phyloP scores from a whole-genome alignment of 2,329 filamentous ascomycete genomes.

The Fusarium nematophilum region DNA sequence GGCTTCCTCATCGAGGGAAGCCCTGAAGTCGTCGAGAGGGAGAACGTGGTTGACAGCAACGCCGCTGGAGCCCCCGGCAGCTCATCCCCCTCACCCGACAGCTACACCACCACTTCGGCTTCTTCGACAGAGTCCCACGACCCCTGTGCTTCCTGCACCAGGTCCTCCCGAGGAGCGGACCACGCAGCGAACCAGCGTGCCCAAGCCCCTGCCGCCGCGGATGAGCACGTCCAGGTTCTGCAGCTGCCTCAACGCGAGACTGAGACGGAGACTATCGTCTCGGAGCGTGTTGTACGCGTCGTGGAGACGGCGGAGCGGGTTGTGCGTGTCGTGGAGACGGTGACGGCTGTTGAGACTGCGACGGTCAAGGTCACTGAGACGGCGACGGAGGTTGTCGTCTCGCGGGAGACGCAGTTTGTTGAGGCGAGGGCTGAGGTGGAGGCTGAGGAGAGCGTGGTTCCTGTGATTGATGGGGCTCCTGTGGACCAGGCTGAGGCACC shows the following conservation, averaged over 20 bases:
- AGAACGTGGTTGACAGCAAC: not conserved
- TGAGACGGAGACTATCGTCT: constrained; percentile 31
- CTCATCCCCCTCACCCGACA: not conserved
- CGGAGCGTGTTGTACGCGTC: constrained; percentile 45
- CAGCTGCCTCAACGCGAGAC: constrained; percentile 34
- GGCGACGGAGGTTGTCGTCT: constrained; percentile 43
- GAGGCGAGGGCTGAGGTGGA: constrained; percentile 16
- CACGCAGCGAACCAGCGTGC: not conserved
- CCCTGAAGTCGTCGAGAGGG: not conserved
- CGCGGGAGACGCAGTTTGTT: constrained; percentile 21
- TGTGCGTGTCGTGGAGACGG: constrained; percentile 51
- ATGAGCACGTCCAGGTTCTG: constrained; percentile 1
- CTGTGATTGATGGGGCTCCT: not conserved
- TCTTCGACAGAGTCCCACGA: constrained; percentile 25
- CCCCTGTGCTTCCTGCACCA: constrained; percentile 38
- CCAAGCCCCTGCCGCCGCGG: constrained; percentile 1
- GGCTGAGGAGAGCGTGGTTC: constrained; percentile 9
- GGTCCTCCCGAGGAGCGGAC: constrained; percentile 13
- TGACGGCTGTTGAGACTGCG: constrained; percentile 49
- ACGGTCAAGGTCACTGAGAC: constrained; percentile 45
- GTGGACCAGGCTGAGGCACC: not conserved
- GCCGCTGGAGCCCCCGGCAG: not conserved
- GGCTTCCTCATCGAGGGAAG: not conserved
- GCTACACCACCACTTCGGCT: not conserved
- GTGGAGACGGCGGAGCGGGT: constrained; percentile 50